phyloP scores from a whole-genome alignment of 1,284 basidiomycete genomes.

The Ceratobasidium sp. region DNA sequence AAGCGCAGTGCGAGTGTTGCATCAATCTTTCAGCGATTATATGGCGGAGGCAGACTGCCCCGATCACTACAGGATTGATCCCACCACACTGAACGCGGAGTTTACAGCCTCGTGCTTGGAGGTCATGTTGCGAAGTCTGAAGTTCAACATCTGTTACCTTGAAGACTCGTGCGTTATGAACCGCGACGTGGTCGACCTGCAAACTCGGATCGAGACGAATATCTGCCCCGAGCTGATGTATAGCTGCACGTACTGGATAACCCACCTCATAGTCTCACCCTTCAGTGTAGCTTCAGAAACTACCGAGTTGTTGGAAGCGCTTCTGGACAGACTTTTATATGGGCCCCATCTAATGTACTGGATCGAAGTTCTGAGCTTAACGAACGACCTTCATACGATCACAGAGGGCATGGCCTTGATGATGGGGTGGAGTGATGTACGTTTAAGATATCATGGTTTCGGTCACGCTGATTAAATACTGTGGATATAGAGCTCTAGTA shows the following conservation, averaged over 20 bases:
- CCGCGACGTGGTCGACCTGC: constrained; percentile 26
- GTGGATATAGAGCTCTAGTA: no score
- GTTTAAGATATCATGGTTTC: background rate
- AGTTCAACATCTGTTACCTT: constrained; percentile 26
- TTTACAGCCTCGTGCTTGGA: constrained; percentile 28
- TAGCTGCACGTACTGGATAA: constrained; percentile 5
- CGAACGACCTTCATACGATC: background rate
- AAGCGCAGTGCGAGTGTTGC: constrained; percentile 3
- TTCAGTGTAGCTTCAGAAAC: background rate
- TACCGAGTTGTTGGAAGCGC: background rate
- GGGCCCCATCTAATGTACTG: background rate
- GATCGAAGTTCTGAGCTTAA: constrained; percentile 24
- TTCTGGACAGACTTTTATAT: background rate
- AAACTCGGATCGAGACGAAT: background rate
- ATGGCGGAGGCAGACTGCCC: constrained; percentile 9
- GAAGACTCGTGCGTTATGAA: constrained; percentile 10
- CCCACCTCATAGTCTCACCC: background rate
- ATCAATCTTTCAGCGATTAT: constrained; percentile 31
- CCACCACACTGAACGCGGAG: background rate
- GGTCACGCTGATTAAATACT: no score
- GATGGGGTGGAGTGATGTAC: background rate
- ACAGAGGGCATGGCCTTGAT: background rate
- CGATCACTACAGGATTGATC: background rate
- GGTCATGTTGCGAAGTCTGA: constrained; percentile 6
- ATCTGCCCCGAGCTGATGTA: constrained; percentile 2